These are phyloP conservation scores for Waitea zeae DNA, from an alignment of 1,284 basidiomycete species.

Conservation along the genomic window DNA sequence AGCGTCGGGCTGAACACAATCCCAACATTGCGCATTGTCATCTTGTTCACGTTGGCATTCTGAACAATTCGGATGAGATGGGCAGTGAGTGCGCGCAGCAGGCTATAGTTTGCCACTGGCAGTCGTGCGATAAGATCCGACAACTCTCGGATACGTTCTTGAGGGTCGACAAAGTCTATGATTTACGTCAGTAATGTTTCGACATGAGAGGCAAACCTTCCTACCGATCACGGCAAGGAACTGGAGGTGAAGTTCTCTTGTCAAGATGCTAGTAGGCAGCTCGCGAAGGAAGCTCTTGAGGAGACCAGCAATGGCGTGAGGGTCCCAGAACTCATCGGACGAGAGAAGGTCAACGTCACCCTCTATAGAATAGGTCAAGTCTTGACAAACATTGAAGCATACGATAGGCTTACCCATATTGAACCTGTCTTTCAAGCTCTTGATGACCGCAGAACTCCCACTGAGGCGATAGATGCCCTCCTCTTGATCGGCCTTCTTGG, in stretches of 20 bases:
- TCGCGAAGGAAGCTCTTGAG: slow-evolving; percentile 86
- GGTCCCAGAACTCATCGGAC: slow-evolving; percentile 85
- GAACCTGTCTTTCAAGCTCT: slow-evolving; percentile 84
- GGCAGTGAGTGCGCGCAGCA: slow-evolving; percentile 86
- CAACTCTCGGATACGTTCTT: slow-evolving; percentile 79
- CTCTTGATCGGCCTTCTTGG: slow-evolving; percentile 84
- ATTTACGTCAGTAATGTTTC: slow-evolving; percentile 5
- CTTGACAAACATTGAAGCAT: slow-evolving; percentile 4
- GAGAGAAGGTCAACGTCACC: slow-evolving; percentile 81
- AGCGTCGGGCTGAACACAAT: slow-evolving; percentile 96
- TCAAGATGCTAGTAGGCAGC: slow-evolving; percentile 78
- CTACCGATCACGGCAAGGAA: slow-evolving; percentile 85
- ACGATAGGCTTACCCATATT: slow-evolving; percentile 46
- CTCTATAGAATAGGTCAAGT: slow-evolving; percentile 27
- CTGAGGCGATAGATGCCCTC: slow-evolving; percentile 96
- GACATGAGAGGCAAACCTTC: slow-evolving; percentile 11
- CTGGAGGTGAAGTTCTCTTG: slow-evolving; percentile 74
- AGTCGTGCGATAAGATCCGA: slow-evolving; percentile 74
- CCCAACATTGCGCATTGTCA: slow-evolving; percentile 97
- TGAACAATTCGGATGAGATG: slow-evolving; percentile 93
- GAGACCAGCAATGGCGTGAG: slow-evolving; percentile 86
- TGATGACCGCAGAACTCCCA: slow-evolving; percentile 88
- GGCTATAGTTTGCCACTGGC: slow-evolving; percentile 85
- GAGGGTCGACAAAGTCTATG: slow-evolving; percentile 72
- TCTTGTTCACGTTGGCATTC: slow-evolving; percentile 86